phyloP scores from a whole-genome alignment of 2,329 filamentous ascomycete genomes.

The Colletotrichum sojae region DNA sequence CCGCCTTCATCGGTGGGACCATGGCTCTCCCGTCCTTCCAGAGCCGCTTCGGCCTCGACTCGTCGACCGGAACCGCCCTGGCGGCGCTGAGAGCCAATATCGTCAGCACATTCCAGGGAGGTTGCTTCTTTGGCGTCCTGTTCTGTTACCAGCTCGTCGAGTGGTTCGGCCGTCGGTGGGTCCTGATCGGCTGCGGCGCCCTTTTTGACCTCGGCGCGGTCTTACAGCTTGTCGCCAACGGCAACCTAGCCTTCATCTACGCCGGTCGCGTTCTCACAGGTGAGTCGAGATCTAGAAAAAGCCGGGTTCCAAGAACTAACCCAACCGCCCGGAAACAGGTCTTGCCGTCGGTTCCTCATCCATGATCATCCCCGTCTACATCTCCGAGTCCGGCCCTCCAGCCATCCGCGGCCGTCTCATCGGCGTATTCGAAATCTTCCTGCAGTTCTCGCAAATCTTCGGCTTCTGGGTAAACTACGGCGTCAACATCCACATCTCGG shows the following conservation, averaged over 20 bases:
- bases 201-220: constrained; percentile 65
- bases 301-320: constrained; percentile 14
- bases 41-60: constrained; percentile 38
- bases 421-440: constrained; percentile 65
- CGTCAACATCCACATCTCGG: constrained; percentile 46
- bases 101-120: constrained; percentile 65
- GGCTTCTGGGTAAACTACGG: constrained; percentile 57
- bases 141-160: constrained; percentile 70
- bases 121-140: constrained; percentile 68
- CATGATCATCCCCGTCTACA: constrained; percentile 70
- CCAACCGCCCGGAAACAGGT: constrained; percentile 50
- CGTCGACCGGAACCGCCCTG: constrained; percentile 14
- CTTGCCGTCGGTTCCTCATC: constrained; percentile 65
- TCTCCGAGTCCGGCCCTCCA: constrained; percentile 69
- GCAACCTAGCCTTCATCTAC: constrained; percentile 68
- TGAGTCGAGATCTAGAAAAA: constrained; percentile 46
- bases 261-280: constrained; percentile 68
- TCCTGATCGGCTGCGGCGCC: constrained; percentile 64
- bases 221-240: constrained; percentile 59
- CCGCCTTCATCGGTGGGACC: constrained; percentile 46
- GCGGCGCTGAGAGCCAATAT: constrained; percentile 47
- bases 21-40: constrained; percentile 44
- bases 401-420: constrained; percentile 65
- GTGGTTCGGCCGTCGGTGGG: constrained; percentile 65
- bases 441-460: constrained; percentile 64